Evolutionary conservation across 306 rosid species (phyloP), one percentile per base, ranked within the genome.

Genomic region (Fragaria ananassa): DNA sequence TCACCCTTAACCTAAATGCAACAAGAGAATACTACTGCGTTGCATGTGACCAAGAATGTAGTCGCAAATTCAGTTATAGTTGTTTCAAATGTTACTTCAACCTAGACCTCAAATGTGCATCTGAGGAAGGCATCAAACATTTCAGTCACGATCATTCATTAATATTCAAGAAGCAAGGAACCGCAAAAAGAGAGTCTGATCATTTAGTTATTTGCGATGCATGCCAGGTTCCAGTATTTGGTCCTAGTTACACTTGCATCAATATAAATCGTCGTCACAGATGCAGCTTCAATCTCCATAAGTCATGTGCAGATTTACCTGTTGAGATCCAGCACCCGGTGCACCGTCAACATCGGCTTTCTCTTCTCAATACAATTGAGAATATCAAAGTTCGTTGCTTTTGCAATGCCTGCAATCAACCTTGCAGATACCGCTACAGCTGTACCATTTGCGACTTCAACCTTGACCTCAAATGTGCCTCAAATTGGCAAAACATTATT

Each of bases 71-170:
- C 8, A 51, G 2, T 15, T 51, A 51, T 6, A 51, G 6, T 4
- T 51, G 57, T 18, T 15, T 14, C n/a, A 6, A 14, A 51, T 51
- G 57, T 51, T 1, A 51, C 72, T 68, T 51, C 21, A 15, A 4
- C 8, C 1, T 51, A 0, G 8, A 51, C 57, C 57, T 6, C n/a
- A 51, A 18, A 18, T 51, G 57, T 51, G 57, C 57, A 17, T 15
- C 17, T 12, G 50, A 46, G 4, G 17, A 51, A 15, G 57, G 76
- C 27, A 81, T 76, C 51, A 86, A 51, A 86, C 70, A 78, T 34
- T 41, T 41, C 9, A 41, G 31, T 39, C 71, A 67, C 9, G 17
- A 67, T 2, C 19, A 67, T 67, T 17, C 71, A 10, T n/a, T 67
- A 25, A 19, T 41, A 6, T n/a, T n/a, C 51, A n/a, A 51, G 21